Base-by-base conservation (phyloP, 331 rosid genomes). In the Malus hybrid region DNA sequence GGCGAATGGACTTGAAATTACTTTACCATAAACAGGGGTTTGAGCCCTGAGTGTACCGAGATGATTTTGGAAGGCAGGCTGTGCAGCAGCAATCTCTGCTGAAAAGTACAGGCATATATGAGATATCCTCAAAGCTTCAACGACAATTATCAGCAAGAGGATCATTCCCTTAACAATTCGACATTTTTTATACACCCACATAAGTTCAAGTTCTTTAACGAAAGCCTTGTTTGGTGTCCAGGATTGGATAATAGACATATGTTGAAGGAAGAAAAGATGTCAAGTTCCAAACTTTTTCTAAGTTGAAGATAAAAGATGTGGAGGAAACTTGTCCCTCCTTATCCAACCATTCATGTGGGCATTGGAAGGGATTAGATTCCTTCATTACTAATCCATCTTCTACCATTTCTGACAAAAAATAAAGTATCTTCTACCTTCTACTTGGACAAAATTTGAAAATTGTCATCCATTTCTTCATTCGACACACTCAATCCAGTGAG, bases 31-130 rank as follows among this genome's bases (percentile, higher is more conserved):
- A 79, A 69, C 66, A 28, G 72, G 71, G 30, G 83, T 80, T 58
- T 74, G 88, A 20, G 77, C 74, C 75, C 83, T 78, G 74, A 82
- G 71, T 34, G 84, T 70, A 74, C 84, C 64, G 57, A 77, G 70
- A 71, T 78, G 81, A 77, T 57, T 83, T 67, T 83, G 88, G 77
- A 91, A 82, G 65, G 84, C 83, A 72, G 89, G 89, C 89, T 88
- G 95, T 68, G 90, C 84, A 83, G 89, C 80, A 80, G 87, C 81
- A 83, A 90, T 78, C 87, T 90, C 97, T 85, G 97, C 83, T 22
- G 56, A 67, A 65, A 82, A 73, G 71, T 20, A 34, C 39, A 71
- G 33, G 71, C 11, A 70, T 10, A 34, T 14, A 42, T 52, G 68
- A 68, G 30, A 70, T 6, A 53, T 57, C 58, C 65, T 76, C 57